Evolutionary conservation across 805 yeast genomes (phyloP), one percentile per base, ranked within the genome.

Genomic region (Starmerella geochares): DNA sequence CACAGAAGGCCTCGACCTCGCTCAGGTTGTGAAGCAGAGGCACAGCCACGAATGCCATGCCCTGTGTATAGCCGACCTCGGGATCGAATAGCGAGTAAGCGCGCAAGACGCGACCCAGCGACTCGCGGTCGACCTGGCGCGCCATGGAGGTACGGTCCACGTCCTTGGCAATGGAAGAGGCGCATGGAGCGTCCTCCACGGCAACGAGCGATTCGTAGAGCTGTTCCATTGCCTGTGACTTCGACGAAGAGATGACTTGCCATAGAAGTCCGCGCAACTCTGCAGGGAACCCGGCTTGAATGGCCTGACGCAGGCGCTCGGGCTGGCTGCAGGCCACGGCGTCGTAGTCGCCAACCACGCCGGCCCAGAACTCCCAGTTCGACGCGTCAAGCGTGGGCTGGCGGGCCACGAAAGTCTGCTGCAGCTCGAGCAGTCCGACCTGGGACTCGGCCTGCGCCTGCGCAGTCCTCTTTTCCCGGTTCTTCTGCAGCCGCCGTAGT

Each of bases 31-130:
- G 72, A 40, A 87, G 69, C 43, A 92, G 66, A 2, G 98, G 96
- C 5, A 86, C 86, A 0, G 85, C 77, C 39, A 92, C 78, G 61
- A 92, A 92, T 1, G 94, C 94, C 96, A 92, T 87, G 7, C 98
- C 97, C 66, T 92, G 98, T 1, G 96, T 92, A 62, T 92, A 92
- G 0, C 98, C 98, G 46, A 92, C 96, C 46, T 88, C 96, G 1
- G 83, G 79, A 64, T 92, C 97, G 63, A 77, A 82, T 43, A 86
- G 67, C 20, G 92, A 79, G 67, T 90, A 92, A 0, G 87, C 88
- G 61, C 83, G 84, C 54, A 92, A 75, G 25, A 92, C 80, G 50
- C 80, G 78, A 61, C 72, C 83, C 31, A 92, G 68, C 45, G 85
- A 79, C 59, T 80, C 80, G 11, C 58, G 52, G 21, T 59, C 55